Percentiles rank a stretch among this genome's conserved stretches.
phyloP scores from a whole-genome alignment of 371 early-diverging fungal species.

The Fennellomyces sp. region DNA sequence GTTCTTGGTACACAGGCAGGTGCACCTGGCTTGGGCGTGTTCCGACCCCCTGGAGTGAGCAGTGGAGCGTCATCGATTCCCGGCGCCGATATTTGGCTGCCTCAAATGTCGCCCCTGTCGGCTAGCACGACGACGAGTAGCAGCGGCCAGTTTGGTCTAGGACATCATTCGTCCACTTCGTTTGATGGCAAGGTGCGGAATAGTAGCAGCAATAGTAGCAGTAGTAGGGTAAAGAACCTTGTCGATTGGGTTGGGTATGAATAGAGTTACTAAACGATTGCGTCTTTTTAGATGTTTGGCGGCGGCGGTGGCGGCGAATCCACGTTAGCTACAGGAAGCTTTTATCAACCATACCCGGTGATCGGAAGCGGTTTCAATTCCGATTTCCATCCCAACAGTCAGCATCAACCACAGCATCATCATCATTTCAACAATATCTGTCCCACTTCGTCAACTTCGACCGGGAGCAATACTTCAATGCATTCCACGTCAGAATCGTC shows the following conservation, averaged over 20 bases:
- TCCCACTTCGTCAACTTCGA: constrained; percentile 44
- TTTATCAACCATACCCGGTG: constrained; percentile 19
- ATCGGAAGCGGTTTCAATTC: constrained; percentile 15
- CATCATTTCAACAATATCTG: constrained; percentile 31
- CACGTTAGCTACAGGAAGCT: constrained; percentile 11
- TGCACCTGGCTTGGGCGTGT: constrained; percentile 13
- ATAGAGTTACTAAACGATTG: background rate
- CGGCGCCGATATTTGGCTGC: constrained; percentile 17
- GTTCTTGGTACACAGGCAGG: constrained; percentile 12
- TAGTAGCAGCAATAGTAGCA: constrained; percentile 1
- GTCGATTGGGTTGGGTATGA: background rate
- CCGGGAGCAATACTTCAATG: constrained; percentile 46
- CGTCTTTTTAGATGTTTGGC: constrained; percentile 8
- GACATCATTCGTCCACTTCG: constrained; percentile 4
- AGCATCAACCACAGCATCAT: constrained; percentile 23
- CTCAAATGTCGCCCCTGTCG: constrained; percentile 10
- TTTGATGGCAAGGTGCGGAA: constrained; percentile 1
- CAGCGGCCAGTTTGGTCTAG: constrained; percentile 5
- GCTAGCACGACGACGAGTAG: constrained; percentile 2
- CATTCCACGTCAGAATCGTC: constrained; percentile 35
- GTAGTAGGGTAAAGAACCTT: background rate
- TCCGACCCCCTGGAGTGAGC: constrained; percentile 8
- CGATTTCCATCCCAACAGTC: constrained; percentile 18
- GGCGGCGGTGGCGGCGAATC: constrained; percentile 8
- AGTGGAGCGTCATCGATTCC: constrained; percentile 7